These are phyloP conservation scores for Plantago coronopus DNA, from an alignment of 305 asterid species.

Conservation along the genomic window DNA sequence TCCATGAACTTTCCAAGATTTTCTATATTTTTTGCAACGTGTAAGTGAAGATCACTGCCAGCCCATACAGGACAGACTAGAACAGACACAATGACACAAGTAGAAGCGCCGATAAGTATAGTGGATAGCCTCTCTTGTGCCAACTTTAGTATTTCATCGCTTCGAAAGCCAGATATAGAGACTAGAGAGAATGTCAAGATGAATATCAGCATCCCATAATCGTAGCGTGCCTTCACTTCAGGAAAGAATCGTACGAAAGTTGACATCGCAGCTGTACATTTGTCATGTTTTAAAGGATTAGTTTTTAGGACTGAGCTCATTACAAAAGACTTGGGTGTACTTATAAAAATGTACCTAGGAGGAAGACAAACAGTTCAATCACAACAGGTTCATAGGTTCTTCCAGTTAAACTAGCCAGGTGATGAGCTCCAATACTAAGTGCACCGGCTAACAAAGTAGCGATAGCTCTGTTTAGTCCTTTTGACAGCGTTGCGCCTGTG, in stretches of 20 bases:
- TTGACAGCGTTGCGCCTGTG: conserved; percentile 72
- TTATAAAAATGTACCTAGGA: conserved; percentile 44
- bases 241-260: conserved; percentile 72
- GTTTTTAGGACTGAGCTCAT: background rate
- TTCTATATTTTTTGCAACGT: conserved; percentile 46
- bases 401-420: conserved; percentile 51
- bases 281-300: background rate
- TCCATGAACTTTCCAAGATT: conserved; percentile 52
- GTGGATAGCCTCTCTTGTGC: conserved; percentile 57
- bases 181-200: conserved; percentile 64
- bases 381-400: conserved; percentile 59
- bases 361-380: conserved; percentile 56
- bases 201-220: conserved; percentile 66
- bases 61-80: conserved; percentile 72
- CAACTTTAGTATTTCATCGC: conserved; percentile 43
- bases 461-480: conserved; percentile 65
- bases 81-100: conserved; percentile 48
- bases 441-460: conserved; percentile 68
- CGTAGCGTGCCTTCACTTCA: conserved; percentile 67
- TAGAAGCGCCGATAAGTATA: conserved; percentile 55
- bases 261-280: conserved; percentile 49
- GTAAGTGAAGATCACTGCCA: conserved; percentile 69
- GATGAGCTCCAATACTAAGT: conserved; percentile 65
- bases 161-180: conserved; percentile 53
- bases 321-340: background rate